phyloP scores from a whole-genome alignment of 371 early-diverging fungal genomes.

The Paraphysoderma sedebokerense region DNA sequence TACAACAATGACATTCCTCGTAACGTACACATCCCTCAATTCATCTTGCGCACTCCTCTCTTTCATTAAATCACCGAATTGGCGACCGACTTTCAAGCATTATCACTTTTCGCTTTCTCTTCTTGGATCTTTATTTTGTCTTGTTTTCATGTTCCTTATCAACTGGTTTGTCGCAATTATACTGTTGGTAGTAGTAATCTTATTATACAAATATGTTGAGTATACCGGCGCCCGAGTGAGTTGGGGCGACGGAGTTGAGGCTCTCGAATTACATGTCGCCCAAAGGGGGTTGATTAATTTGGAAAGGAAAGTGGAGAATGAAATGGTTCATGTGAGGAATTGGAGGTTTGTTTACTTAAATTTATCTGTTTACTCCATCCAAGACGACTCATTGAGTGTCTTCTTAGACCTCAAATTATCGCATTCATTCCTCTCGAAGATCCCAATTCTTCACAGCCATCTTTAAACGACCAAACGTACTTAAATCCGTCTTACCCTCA shows the following conservation, averaged over 20 bases:
- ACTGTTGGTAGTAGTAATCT: conserved; percentile 2
- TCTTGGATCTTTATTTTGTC: conserved; percentile 5
- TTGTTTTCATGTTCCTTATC: conserved; percentile 11
- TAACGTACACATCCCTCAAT: conserved; percentile 11
- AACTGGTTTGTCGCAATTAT: conserved; percentile 5
- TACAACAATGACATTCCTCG: conserved; percentile 7
- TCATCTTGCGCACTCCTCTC: conserved; percentile 6
- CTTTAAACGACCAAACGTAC: too few species aligned
- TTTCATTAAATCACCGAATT: conserved; percentile 2
- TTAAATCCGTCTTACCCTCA: background rate
- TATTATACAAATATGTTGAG: conserved; percentile 8
- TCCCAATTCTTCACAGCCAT: too few species aligned
- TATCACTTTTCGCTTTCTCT: conserved; percentile 13
- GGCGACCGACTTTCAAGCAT: conserved; percentile 13
- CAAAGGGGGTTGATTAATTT: conserved; percentile 10
- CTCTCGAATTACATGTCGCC: conserved; percentile 11
- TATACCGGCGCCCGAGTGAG: conserved; percentile 10
- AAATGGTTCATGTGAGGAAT: conserved; percentile 4
- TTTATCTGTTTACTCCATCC: too few species aligned
- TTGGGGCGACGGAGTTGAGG: conserved; percentile 11
- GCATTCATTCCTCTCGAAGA: conserved; percentile 7
- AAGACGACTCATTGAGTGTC: background rate
- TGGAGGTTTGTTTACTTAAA: conserved; percentile 4
- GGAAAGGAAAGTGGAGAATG: conserved; percentile 1
- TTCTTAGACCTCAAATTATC: conserved; percentile 11